Conservation (phyloP, 1,139 yeast genomes). For the Pneumocystis wakefieldiae region DNA sequence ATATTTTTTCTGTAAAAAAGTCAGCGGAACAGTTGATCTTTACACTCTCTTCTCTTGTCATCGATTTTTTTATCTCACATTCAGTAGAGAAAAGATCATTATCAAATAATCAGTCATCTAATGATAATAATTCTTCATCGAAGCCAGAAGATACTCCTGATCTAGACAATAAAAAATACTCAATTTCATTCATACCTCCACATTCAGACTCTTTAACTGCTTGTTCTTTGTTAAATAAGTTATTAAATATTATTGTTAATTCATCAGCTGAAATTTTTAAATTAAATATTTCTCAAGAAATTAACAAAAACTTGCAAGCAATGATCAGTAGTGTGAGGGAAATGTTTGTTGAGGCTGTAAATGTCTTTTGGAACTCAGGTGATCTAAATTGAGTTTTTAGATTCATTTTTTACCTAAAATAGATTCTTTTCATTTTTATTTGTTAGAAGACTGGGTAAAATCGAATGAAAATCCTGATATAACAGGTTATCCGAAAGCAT, state of each 20-base stretch:
- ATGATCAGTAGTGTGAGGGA: slow-evolving; percentile 28
- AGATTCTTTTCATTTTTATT: slow-evolving; percentile 32
- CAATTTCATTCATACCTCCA: slow-evolving; percentile 39
- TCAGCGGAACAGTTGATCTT: slow-evolving; percentile 19
- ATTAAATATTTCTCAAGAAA: slow-evolving; percentile 22
- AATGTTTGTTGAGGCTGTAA: slow-evolving; percentile 33
- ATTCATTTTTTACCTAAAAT: slow-evolving; percentile 14
- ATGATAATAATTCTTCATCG: neutral
- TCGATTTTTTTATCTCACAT: slow-evolving; percentile 18
- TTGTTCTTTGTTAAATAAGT: slow-evolving; percentile 32
- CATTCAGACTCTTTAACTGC: slow-evolving; percentile 45
- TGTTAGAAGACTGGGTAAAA: slow-evolving; percentile 31
- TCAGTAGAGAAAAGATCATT: neutral
- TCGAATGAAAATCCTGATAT: slow-evolving; percentile 18
- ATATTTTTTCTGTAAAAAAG: slow-evolving; percentile 19
- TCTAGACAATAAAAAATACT: neutral
- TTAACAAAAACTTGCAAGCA: slow-evolving; percentile 27
- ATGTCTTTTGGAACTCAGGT: slow-evolving; percentile 31
- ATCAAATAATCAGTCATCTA: slow-evolving; percentile 5
- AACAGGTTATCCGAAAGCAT: slow-evolving; percentile 19
- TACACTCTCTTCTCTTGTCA: slow-evolving; percentile 19
- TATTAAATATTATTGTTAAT: slow-evolving; percentile 28
- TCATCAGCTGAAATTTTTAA: slow-evolving; percentile 33
- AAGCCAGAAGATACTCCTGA: slow-evolving; percentile 1
- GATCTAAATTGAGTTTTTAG: neutral